A percentile compares a stretch with the other conserved stretches of the same genome.
phyloP scores from a whole-genome alignment of 345 rosid genomes.

The Barbarea vulgaris region DNA sequence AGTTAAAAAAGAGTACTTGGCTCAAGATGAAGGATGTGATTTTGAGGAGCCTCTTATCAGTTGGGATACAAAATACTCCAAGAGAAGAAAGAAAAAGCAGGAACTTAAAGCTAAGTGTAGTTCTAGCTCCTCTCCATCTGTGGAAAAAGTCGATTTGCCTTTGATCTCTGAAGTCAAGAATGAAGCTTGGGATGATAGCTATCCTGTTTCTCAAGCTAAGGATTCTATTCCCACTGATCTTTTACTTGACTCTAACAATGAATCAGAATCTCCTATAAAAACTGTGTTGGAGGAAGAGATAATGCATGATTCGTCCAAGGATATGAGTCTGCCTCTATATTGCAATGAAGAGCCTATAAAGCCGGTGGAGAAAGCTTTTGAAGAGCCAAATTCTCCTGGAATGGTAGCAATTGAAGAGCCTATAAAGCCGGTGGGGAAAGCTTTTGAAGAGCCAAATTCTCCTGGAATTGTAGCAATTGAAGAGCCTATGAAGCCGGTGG shows the following conservation, averaged over 20 bases:
- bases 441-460: slow-evolving; percentile 23
- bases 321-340: background rate
- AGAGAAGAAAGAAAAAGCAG: slow-evolving; percentile 44
- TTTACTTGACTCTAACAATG: slow-evolving; percentile 26
- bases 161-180: slow-evolving; percentile 41
- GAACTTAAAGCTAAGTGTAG: slow-evolving; percentile 31
- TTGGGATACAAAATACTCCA: slow-evolving; percentile 53
- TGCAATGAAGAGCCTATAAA: no score
- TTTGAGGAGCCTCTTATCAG: slow-evolving; percentile 54
- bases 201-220: slow-evolving; percentile 41
- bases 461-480: slow-evolving; percentile 18
- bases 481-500: slow-evolving; percentile 26
- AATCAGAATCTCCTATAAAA: slow-evolving; percentile 26
- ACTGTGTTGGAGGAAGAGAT: slow-evolving; percentile 23
- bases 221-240: slow-evolving; percentile 23
- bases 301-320: slow-evolving; percentile 19
- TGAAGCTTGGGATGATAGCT: slow-evolving; percentile 46
- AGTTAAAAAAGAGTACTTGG: slow-evolving; percentile 31
- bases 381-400: no score
- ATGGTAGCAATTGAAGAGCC: background rate
- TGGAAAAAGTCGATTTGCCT: slow-evolving; percentile 1
- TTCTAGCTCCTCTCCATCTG: slow-evolving; percentile 17
- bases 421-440: slow-evolving; percentile 12
- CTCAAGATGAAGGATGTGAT: slow-evolving; percentile 51
- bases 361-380: no score